These are phyloP conservation scores for Blepharisma stoltei DNA, from an alignment of 73 alveolate genomes.

Conservation along the genomic window DNA sequence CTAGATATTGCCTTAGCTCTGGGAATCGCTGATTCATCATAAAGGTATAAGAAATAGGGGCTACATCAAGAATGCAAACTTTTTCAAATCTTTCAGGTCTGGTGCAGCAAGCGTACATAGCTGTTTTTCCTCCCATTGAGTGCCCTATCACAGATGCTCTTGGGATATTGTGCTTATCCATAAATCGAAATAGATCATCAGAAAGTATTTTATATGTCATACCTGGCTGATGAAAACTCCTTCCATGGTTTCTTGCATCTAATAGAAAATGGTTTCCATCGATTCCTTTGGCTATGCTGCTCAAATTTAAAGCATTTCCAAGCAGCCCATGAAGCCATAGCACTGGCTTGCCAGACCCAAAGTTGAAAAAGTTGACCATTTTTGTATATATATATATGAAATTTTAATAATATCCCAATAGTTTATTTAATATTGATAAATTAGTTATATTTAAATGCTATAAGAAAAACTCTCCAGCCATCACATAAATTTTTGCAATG, in stretches of 20 bases:
- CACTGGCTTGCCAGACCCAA: slow-evolving; percentile 5
- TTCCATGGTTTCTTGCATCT: slow-evolving; percentile 63
- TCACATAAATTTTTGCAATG: too few species aligned
- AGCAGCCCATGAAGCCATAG: slow-evolving; percentile 30
- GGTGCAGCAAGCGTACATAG: slow-evolving; percentile 46
- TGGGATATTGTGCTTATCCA: slow-evolving; percentile 39
- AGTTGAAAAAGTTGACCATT: slow-evolving; percentile 10
- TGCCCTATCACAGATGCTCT: slow-evolving; percentile 64
- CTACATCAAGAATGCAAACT: slow-evolving; percentile 50
- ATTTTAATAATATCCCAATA: too few species aligned
- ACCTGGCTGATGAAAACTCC: slow-evolving; percentile 45
- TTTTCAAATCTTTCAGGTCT: slow-evolving; percentile 60
- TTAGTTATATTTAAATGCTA: too few species aligned
- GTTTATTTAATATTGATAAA: too few species aligned
- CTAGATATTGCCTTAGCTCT: slow-evolving; percentile 9
- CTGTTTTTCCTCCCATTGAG: slow-evolving; percentile 66
- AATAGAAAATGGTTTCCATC: slow-evolving; percentile 30
- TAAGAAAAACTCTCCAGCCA: too few species aligned
- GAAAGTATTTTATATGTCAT: slow-evolving; percentile 49
- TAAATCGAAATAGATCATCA: slow-evolving; percentile 58
- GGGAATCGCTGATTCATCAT: not conserved
- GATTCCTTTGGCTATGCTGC: not conserved
- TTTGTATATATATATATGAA: not conserved
- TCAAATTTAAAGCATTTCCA: not conserved
- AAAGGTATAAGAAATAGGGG: slow-evolving; percentile 43